Evolutionary conservation across 305 asterid genomes (phyloP).

Genomic region (Solanum chacoense): DNA sequence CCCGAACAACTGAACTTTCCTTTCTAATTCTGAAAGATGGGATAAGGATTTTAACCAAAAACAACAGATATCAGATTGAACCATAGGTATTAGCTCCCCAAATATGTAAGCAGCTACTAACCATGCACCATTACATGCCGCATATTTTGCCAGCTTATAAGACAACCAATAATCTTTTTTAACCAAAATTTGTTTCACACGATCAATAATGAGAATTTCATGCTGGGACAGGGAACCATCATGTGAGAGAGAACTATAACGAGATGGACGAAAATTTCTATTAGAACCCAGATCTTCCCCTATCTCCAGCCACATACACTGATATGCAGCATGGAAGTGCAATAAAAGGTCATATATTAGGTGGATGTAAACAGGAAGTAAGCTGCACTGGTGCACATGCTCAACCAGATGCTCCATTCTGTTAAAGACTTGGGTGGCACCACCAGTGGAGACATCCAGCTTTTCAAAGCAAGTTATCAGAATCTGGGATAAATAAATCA

Average conservation of each 20-base stretch:
- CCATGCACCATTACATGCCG: conserved; percentile 84
- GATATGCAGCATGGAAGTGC: conserved; percentile 28
- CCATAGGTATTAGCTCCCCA: conserved; percentile 38
- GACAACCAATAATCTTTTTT: conserved; percentile 42
- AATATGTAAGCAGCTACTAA: conserved; percentile 57
- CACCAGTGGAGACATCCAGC: conserved; percentile 25
- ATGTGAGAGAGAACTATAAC: conserved; percentile 15
- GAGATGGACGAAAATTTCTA: conserved; percentile 3
- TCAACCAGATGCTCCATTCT: conserved; percentile 43
- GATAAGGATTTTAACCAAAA: conserved; percentile 66
- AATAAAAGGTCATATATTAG: conserved; percentile 34
- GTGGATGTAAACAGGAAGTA: conserved; percentile 26
- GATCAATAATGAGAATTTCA: conserved; percentile 34
- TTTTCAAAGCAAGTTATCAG: conserved; percentile 42
- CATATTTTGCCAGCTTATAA: conserved; percentile 67
- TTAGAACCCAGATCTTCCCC: conserved; percentile 18
- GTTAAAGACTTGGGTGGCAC: conserved; percentile 23
- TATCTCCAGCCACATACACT: conserved; percentile 17
- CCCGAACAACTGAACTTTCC: conserved; percentile 34
- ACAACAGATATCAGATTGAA: conserved; percentile 37
- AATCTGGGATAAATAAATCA: conserved; percentile 36
- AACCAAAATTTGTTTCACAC: conserved; percentile 37
- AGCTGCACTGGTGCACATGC: conserved; percentile 23
- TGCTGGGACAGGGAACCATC: conserved; percentile 21
- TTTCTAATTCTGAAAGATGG: conserved; percentile 50